phyloP scores from a whole-genome alignment of 352 stramenopile genomes.

The Globisporangium paddicum region DNA sequence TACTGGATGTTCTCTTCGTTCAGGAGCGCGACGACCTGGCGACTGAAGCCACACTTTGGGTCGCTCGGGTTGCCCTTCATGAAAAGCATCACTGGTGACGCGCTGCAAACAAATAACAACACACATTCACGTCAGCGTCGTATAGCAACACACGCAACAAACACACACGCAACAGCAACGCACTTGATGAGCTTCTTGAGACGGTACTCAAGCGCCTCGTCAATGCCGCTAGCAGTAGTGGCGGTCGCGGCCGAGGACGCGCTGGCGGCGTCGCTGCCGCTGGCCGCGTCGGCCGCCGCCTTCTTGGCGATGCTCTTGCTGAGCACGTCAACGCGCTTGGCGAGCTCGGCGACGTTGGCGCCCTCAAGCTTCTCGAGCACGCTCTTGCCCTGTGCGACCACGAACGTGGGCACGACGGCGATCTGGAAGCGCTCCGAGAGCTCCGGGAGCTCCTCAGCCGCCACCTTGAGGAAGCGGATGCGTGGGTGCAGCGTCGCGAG shows the following conservation, averaged over 20 bases:
- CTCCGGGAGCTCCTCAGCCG: conserved; percentile 78
- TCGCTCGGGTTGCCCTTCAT: conserved; percentile 97
- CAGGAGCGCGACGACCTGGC: conserved; percentile 92
- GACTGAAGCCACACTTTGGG: conserved; percentile 95
- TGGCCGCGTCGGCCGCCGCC: conserved; percentile 22
- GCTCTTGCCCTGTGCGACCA: conserved; percentile 75
- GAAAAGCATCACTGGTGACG: conserved; percentile 96
- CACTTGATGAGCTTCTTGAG: conserved; percentile 84
- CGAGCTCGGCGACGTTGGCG: conserved; percentile 78
- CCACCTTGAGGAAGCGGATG: conserved; percentile 84
- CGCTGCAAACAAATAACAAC: conserved; percentile 17
- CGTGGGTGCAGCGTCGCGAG: conserved; percentile 77
- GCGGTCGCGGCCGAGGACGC: conserved; percentile 8
- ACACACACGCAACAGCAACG: background rate
- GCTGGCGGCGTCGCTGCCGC: conserved; percentile 4
- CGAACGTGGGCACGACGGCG: conserved; percentile 92
- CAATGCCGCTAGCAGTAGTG: conserved; percentile 27
- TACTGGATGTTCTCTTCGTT: conserved; percentile 92
- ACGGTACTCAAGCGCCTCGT: conserved; percentile 67
- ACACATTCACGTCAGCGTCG: background rate
- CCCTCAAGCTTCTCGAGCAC: conserved; percentile 83
- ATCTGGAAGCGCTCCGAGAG: conserved; percentile 89
- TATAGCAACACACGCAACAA: background rate
- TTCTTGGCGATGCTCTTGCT: conserved; percentile 81
- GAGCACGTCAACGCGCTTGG: conserved; percentile 78